These are phyloP conservation scores for Paramecium sonneborni DNA, from an alignment of 73 alveolate genomes.

Conservation along the genomic window DNA sequence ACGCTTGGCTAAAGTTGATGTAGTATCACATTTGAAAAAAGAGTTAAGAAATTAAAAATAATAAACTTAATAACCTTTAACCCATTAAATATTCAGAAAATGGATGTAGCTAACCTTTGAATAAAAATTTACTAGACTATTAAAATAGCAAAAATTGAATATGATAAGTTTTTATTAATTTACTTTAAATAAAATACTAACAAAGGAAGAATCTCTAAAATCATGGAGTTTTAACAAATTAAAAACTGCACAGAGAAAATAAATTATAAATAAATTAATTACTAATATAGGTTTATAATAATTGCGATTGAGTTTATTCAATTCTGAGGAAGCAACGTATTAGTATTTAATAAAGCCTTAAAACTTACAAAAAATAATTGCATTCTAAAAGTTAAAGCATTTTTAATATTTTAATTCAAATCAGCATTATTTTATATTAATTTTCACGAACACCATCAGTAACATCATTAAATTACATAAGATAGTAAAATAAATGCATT, in stretches of 20 bases:
- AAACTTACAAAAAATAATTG: not conserved
- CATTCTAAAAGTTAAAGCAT: not conserved
- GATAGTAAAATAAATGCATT: conserved; percentile 38
- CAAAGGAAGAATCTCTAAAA: not conserved
- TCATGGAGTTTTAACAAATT: not conserved
- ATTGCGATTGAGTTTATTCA: not conserved
- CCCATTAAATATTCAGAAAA: not conserved
- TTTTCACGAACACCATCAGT: not conserved
- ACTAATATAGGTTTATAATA: not conserved
- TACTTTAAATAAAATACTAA: not conserved
- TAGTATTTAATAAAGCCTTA: not conserved
- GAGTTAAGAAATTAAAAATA: not conserved
- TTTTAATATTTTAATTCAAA: conserved; percentile 8
- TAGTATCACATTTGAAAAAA: not conserved
- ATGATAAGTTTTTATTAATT: conserved; percentile 23
- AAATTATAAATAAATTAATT: not conserved
- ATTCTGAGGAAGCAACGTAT: not conserved
- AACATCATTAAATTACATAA: not conserved
- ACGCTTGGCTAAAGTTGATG: conserved; percentile 5
- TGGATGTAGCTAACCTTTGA: conserved; percentile 17
- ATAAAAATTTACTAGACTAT: not conserved
- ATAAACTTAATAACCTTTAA: not conserved
- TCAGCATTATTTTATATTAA: conserved; percentile 9
- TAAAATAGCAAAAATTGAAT: not conserved
- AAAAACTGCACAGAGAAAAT: not conserved